Evolutionary conservation across 257 asterid genomes (phyloP), one percentile per base, ranked within the genome.

Genomic region (Solanum sejunctum): DNA sequence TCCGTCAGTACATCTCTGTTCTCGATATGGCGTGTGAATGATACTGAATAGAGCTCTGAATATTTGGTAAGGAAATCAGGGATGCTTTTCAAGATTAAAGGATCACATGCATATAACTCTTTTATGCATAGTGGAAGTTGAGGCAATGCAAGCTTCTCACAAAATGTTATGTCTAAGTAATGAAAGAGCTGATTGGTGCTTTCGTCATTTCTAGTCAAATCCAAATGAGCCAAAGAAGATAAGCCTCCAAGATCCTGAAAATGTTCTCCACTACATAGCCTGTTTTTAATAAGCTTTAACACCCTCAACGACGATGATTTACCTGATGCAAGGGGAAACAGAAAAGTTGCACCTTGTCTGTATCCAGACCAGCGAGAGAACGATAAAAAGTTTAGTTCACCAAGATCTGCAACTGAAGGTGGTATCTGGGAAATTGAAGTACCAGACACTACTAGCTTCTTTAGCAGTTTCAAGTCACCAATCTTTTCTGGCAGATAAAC

Each of bases 81-180:
- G 16, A 78, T 52, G 28, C 28, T 52, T 78, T 28, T 78, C 83
- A 78, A 52, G 26, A 78, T 36, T 78, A 52, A 52, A 52, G 83
- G 83, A 78, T 78, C 83, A 78, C 12, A 78, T 52, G 83, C 83
- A 78, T 78, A 78, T 52, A 78, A 78, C 83, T 78, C 83, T 64
- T 28, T 52, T 78, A 78, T 78, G 60, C 64, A 26, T 15, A 10
- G 3, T 36, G 83, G 83, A 52, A 78, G 64, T 78, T 54, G 5
- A 26, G 83, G 83, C 7, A 78, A 26, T 18, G 45, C 63, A 26
- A 78, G 63, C 83, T 51, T 78, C 83, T 78, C 83, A 78, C 83
- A 78, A 28, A 78, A 78, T 78, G 83, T 78, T 52, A 78, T 78
- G 39, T 78, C 83, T 52, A 78, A n/a, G 83, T 78, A 78, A 78